Evolutionary conservation across 202 grass and related monocot genomes (phyloP).

Genomic region (Zoysia matrella): DNA sequence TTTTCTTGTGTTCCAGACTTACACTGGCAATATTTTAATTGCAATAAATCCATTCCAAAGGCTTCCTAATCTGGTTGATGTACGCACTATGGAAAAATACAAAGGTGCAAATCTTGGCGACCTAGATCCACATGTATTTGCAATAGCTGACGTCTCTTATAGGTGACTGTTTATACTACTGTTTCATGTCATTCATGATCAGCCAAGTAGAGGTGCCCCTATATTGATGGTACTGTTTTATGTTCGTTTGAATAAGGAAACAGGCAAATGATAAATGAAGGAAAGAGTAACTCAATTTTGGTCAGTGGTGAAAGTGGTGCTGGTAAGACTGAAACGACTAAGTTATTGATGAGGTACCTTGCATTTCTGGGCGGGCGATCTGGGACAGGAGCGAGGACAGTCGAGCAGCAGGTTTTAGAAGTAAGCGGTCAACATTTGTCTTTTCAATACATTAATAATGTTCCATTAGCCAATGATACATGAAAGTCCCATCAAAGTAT

Average conservation of each 20-base stretch:
- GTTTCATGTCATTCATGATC: constrained; percentile 35
- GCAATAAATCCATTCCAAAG: constrained; percentile 98
- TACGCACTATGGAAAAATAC: constrained; percentile 75
- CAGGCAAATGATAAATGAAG: constrained; percentile 99
- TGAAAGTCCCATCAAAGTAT: constrained; percentile 18
- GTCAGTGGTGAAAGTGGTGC: constrained; percentile 99
- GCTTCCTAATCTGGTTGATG: constrained; percentile 75
- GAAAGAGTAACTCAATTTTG: constrained; percentile 94
- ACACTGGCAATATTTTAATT: constrained; percentile 45
- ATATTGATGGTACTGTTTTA: constrained; percentile 56
- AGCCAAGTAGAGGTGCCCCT: constrained; percentile 35
- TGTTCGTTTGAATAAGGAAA: constrained; percentile 70
- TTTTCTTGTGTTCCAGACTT: too few relatives aligned
- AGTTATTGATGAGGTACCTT: constrained; percentile 95
- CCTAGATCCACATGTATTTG: constrained; percentile 86
- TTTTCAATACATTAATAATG: not conserved
- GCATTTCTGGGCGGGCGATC: constrained; percentile 92
- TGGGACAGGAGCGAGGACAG: constrained; percentile 81
- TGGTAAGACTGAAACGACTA: constrained; percentile 99
- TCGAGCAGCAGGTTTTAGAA: constrained; percentile 98
- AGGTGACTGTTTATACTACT: constrained; percentile 72
- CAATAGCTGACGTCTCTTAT: constrained; percentile 88
- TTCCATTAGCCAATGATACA: constrained; percentile 19
- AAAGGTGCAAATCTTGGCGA: constrained; percentile 81
- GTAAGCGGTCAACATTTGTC: constrained; percentile 54